phyloP scores from a whole-genome alignment of 176 grass and related monocot species.

The Triticum monococcum region DNA sequence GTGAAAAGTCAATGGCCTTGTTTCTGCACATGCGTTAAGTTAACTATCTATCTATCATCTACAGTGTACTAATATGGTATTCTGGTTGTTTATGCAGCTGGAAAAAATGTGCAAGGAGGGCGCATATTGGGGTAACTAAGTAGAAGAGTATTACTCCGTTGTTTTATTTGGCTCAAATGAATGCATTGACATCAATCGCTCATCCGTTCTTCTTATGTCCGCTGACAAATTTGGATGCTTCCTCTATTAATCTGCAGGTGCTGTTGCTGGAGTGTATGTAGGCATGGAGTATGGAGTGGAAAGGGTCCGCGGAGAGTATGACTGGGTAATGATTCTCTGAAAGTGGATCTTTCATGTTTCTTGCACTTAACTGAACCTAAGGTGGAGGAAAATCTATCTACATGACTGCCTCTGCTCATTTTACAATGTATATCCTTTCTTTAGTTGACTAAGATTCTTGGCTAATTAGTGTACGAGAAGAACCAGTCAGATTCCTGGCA shows the following conservation, averaged over 20 bases:
- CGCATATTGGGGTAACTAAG: conserved; percentile 73
- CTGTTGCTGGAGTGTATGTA: conserved; percentile 75
- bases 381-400: not conserved
- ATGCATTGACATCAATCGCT: not conserved
- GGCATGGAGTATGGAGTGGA: conserved; percentile 72
- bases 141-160: not conserved
- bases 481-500: not conserved
- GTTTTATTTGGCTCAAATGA: not conserved
- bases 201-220: not conserved
- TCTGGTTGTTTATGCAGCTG: conserved; percentile 41
- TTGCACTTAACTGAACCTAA: not conserved
- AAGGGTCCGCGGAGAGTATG: conserved; percentile 53
- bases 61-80: not conserved
- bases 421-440: not conserved
- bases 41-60: not conserved
- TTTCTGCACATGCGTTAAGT: not conserved
- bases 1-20: not conserved
- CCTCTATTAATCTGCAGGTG: conserved; percentile 37
- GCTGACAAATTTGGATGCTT: not conserved
- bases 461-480: not conserved
- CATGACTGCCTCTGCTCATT: not conserved
- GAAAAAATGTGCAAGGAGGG: conserved; percentile 84
- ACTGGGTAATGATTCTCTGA: conserved; percentile 62
- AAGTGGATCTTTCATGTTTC: not conserved
- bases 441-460: not conserved